Conservation (phyloP, 768 basidiomycete species). For the Trametes villosa region DNA sequence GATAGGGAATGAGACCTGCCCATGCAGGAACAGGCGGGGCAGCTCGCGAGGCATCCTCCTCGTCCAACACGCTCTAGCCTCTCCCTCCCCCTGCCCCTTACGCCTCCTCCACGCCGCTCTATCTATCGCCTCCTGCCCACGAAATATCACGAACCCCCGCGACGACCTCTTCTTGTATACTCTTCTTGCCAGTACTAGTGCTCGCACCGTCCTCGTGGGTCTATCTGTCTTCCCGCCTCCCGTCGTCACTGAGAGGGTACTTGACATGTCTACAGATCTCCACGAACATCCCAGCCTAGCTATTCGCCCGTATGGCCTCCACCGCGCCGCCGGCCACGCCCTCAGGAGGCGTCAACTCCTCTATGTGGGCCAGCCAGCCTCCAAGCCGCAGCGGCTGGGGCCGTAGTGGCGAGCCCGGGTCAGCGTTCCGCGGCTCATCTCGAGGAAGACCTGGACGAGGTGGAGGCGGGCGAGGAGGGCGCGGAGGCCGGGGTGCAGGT, state of each 20-base stretch:
- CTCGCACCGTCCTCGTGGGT: constrained; percentile 12
- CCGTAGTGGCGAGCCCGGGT: constrained; percentile 30
- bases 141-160: constrained; percentile 5
- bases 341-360: constrained; percentile 23
- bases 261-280: constrained; percentile 5
- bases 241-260: constrained; percentile 9
- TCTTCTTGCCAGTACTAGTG: background rate
- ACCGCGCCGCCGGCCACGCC: constrained; percentile 25
- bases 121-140: constrained; percentile 8
- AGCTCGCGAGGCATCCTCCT: constrained; percentile 12
- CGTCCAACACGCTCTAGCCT: constrained; percentile 13
- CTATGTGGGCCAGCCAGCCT: constrained; percentile 30
- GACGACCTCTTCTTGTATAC: background rate
- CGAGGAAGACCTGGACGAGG: constrained; percentile 28
- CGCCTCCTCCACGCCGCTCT: constrained; percentile 11
- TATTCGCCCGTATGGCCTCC: constrained; percentile 25
- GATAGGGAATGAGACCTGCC: constrained; percentile 11
- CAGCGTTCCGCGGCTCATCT: constrained; percentile 28
- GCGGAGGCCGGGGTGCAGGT: constrained; percentile 38
- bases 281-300: constrained; percentile 5
- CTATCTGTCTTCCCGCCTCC: background rate
- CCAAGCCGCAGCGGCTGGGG: constrained; percentile 23
- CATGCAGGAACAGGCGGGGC: constrained; percentile 14
- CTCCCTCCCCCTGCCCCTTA: constrained; percentile 4
- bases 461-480: constrained; percentile 38